phyloP scores from a whole-genome alignment of 2,329 filamentous ascomycete species.

The Orbilia javanica region DNA sequence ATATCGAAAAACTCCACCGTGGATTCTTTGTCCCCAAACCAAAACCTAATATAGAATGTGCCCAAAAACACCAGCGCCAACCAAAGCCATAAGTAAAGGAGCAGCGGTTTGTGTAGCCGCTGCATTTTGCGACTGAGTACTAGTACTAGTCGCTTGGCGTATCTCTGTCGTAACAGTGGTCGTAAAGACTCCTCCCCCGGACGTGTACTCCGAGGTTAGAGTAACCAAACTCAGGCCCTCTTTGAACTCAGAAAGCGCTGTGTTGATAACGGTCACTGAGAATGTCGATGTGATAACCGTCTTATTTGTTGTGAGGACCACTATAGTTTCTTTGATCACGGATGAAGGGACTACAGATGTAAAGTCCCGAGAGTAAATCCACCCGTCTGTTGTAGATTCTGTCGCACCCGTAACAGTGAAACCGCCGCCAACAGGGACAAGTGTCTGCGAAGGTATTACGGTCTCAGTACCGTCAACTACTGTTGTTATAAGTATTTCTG shows the following conservation, averaged over 20 bases:
- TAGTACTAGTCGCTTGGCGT: neutral
- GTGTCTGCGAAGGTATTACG: constrained; percentile 12
- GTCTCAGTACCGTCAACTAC: constrained; percentile 29
- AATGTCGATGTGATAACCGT: constrained; percentile 28
- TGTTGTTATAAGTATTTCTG: constrained; percentile 10
- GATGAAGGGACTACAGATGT: constrained; percentile 45
- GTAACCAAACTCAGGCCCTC: constrained; percentile 10
- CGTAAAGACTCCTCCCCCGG: constrained; percentile 3
- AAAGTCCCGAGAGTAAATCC: neutral
- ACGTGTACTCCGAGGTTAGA: constrained; percentile 22
- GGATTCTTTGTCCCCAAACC: neutral
- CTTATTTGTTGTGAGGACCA: constrained; percentile 3
- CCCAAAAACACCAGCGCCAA: constrained; percentile 34
- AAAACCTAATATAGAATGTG: constrained; percentile 32
- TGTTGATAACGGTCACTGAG: constrained; percentile 23
- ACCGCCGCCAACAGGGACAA: constrained; percentile 51
- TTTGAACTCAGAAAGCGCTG: neutral
- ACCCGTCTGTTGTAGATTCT: constrained; percentile 18
- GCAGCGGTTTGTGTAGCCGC: constrained; percentile 28
- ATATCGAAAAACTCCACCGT: neutral
- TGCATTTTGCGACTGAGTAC: constrained; percentile 31
- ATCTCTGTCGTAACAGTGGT: constrained; percentile 19
- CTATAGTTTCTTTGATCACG: constrained; percentile 22
- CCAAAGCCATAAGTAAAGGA: constrained; percentile 12
- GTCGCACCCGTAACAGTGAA: neutral